Base-by-base conservation (phyloP, 2,329 filamentous ascomycete genomes). In the Stagonosporopsis chrysanthemi region DNA sequence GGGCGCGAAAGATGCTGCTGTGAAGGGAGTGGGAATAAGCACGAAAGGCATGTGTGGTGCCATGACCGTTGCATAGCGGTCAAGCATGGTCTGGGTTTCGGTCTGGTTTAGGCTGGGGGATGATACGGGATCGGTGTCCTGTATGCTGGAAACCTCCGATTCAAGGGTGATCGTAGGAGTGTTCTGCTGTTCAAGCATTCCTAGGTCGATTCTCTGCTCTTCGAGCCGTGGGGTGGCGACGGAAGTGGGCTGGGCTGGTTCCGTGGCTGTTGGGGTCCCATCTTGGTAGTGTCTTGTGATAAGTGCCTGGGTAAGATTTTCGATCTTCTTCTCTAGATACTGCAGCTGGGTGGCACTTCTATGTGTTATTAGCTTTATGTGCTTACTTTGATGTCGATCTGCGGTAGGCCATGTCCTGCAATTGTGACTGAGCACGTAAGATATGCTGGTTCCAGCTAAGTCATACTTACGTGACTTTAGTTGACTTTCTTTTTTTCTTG, bases 31-130 rank as follows among this genome's bases (percentile, higher is more conserved):
- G 6, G 24, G 26, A 4, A 41, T 17, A 2, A 14, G 26, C 4
- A 49, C 46, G 26, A 49, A 49, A 15, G 36, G 46, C 46, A 49
- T 49, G 17, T 49, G 14, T 5, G 46, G 24, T 29, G 36, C 45
- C 45, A 49, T 49, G 24, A 49, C 17, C 2, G 36, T 38, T n/a
- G 12, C 36, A 11, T 49, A 49, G 19, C 45, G 45, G 35, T 40
- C 24, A 9, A 49, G 35, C 7, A 49, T 35, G 7, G 6, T 36
- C 17, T 40, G 35, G 2, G 29, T 12, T 12, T 40, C 23, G 22
- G 22, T 7, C 22, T 6, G 24, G n/a, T 35, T 49, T 29, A 49
- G n/a, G 24, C n/a, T n/a, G 11, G 45, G 4, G 19, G 12, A 49
- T 6, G 36, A 22, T 23, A 14, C 15, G 26, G 11, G 9, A 2